phyloP scores from a whole-genome alignment of 23 red algal genomes.

The Gracilaria gracilis region DNA sequence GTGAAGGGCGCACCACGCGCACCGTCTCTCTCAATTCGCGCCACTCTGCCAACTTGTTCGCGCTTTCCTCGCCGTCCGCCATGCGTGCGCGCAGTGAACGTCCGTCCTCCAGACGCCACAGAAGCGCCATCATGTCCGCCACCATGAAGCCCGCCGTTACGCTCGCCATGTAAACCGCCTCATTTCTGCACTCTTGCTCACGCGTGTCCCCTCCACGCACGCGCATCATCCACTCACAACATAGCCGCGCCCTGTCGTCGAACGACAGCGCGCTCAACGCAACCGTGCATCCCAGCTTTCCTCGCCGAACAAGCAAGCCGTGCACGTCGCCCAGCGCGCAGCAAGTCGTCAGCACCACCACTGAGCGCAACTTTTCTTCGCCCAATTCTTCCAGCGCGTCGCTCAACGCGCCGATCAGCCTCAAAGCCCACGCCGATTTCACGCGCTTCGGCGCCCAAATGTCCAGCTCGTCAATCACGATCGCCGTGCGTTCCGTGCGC shows the following conservation, averaged over 20 bases:
- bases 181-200: background rate
- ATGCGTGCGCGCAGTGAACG: background rate
- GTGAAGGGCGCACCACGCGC: background rate
- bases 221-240: background rate
- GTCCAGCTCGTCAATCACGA: conserved; percentile 6
- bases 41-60: background rate
- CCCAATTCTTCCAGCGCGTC: conserved; percentile 9
- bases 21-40: background rate
- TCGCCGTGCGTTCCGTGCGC: background rate
- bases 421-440: background rate
- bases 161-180: background rate
- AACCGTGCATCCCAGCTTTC: background rate
- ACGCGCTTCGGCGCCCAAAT: background rate
- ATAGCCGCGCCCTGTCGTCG: background rate
- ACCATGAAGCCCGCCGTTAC: background rate
- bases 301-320: background rate
- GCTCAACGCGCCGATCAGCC: background rate
- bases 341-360: conserved; percentile 5
- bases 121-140: background rate
- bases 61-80: background rate
- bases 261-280: background rate
- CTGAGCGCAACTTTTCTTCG: background rate
- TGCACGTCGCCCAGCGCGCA: conserved; percentile 14
- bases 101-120: background rate
- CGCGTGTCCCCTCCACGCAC: background rate